Evolutionary conservation across 192 early-diverging fungal genomes (phyloP).

Genomic region (Funneliformis mosseae): DNA sequence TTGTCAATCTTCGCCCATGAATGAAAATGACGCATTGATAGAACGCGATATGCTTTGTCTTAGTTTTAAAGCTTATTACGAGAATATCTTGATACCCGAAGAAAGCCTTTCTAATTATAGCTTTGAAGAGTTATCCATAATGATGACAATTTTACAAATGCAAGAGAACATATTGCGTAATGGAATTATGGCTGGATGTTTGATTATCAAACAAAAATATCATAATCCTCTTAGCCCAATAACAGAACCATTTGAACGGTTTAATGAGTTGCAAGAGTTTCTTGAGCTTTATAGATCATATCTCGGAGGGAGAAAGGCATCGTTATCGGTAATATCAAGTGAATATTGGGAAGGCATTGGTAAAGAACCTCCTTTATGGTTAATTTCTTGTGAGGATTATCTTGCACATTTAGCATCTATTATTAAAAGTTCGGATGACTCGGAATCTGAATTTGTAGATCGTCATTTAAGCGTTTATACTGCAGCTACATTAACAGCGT

Average conservation of each 20-base stretch:
- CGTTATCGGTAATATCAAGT: conserved; percentile 34
- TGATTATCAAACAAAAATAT: conserved; percentile 34
- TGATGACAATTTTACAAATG: conserved; percentile 39
- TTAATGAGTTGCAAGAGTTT: conserved; percentile 25
- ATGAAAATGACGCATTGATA: conserved; percentile 43
- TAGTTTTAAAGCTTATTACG: conserved; percentile 42
- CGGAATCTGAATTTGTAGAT: neutral
- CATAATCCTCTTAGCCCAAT: conserved; percentile 29
- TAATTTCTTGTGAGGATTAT: conserved; percentile 42
- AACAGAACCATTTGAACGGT: conserved; percentile 36
- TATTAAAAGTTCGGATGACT: conserved; percentile 42
- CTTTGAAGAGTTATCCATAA: conserved; percentile 41
- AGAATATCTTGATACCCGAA: conserved; percentile 33
- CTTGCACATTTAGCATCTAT: conserved; percentile 53
- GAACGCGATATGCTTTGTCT: conserved; percentile 37
- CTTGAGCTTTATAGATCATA: conserved; percentile 37
- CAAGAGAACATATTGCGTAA: conserved; percentile 45
- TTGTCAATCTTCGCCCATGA: conserved; percentile 27
- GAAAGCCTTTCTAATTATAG: conserved; percentile 31
- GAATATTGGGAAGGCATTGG: conserved; percentile 37
- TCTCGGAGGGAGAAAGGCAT: conserved; percentile 23
- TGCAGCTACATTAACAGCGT: neutral
- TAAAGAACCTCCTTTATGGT: conserved; percentile 31
- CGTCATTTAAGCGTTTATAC: neutral
- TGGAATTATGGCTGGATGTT: conserved; percentile 43